A percentile compares a stretch with the other conserved stretches of the same genome.
Evolutionary conservation across 768 basidiomycete species (phyloP).

Genomic region (Pholiota microspora): DNA sequence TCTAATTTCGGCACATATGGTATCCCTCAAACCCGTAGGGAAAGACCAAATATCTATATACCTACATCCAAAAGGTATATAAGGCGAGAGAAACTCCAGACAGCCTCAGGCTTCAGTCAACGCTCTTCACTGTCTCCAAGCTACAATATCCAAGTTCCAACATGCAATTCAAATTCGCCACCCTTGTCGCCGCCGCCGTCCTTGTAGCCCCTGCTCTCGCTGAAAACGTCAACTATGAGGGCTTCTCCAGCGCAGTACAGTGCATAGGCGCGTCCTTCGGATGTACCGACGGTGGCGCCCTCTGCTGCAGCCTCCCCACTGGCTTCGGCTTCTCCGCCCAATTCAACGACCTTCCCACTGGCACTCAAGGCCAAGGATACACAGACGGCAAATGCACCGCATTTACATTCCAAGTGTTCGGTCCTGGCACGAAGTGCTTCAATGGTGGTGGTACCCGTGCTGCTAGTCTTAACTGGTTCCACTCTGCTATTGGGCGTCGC

Average conservation of each 20-base stretch:
- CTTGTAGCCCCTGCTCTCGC: background rate
- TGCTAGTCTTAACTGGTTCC: conserved; percentile 13
- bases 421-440: conserved; percentile 16
- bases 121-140: too few relatives aligned
- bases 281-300: conserved; percentile 11
- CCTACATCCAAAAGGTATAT: too few relatives aligned
- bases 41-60: too few relatives aligned
- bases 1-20: too few relatives aligned
- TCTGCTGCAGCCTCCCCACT: conserved; percentile 15
- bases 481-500: background rate
- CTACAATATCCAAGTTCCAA: too few relatives aligned
- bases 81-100: too few relatives aligned
- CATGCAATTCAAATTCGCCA: conserved; percentile 8
- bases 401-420: conserved; percentile 11
- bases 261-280: conserved; percentile 13
- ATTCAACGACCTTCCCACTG: conserved; percentile 13
- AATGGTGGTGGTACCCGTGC: conserved; percentile 13
- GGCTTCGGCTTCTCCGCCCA: conserved; percentile 17
- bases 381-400: conserved; percentile 1
- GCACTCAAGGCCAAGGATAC: conserved; percentile 16
- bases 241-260: conserved; percentile 11
- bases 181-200: background rate
- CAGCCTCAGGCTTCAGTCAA: too few relatives aligned
- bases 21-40: too few relatives aligned
- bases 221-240: conserved; percentile 2